phyloP scores from a whole-genome alignment of 2,329 filamentous ascomycete species.

The Aspergillus flavus region DNA sequence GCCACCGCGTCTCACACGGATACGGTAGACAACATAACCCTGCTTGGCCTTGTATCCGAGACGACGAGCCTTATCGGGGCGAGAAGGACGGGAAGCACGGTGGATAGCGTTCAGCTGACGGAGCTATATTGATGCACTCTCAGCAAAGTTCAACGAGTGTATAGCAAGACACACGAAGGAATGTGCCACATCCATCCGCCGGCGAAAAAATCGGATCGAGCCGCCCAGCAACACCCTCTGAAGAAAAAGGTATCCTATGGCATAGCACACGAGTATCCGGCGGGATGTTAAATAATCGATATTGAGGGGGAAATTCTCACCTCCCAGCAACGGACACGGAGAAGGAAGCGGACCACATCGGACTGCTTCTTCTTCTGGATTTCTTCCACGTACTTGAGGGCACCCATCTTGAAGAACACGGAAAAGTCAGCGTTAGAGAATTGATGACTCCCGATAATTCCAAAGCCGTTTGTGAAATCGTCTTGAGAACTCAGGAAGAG shows the following conservation, averaged over 20 bases:
- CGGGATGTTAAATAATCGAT: slow-evolving; percentile 41
- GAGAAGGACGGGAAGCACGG: slow-evolving; percentile 95
- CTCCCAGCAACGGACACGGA: slow-evolving; percentile 99
- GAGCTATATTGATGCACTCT: slow-evolving; percentile 99
- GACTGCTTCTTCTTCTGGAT: slow-evolving; percentile 99
- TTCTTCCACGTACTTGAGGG: slow-evolving; percentile 99
- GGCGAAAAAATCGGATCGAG: slow-evolving; percentile 30
- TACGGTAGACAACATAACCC: slow-evolving; percentile 99
- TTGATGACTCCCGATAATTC: neutral
- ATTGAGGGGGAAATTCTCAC: slow-evolving; percentile 52
- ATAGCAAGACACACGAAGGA: slow-evolving; percentile 68
- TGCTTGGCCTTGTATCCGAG: slow-evolving; percentile 99
- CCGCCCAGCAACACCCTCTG: slow-evolving; percentile 35
- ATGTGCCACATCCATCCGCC: slow-evolving; percentile 52
- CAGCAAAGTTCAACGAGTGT: slow-evolving; percentile 99
- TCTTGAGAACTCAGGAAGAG: neutral
- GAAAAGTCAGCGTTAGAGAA: slow-evolving; percentile 17
- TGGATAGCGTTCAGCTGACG: slow-evolving; percentile 99
- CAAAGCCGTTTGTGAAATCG: slow-evolving; percentile 1
- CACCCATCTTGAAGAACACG: slow-evolving; percentile 76
- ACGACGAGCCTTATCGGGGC: slow-evolving; percentile 99
- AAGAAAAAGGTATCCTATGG: slow-evolving; percentile 33
- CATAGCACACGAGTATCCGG: slow-evolving; percentile 40
- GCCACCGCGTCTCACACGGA: slow-evolving; percentile 96
- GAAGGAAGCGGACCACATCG: slow-evolving; percentile 99